Evolutionary conservation across 345 rosid species (phyloP).

Genomic region (Lumnitzera littorea): DNA sequence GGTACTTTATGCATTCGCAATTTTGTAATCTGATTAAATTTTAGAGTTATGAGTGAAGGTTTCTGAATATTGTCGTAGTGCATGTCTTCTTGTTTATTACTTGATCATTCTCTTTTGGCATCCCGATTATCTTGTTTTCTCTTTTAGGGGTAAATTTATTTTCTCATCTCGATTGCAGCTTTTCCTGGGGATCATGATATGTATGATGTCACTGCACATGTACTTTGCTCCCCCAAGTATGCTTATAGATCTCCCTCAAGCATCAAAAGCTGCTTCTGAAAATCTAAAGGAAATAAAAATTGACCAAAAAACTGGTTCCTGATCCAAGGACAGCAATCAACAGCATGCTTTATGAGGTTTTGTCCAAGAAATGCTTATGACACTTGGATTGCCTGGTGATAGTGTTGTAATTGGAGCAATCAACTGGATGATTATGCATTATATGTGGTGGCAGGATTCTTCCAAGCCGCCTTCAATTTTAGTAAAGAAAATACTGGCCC

Average conservation of each 20-base stretch:
- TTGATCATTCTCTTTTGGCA: too few species aligned
- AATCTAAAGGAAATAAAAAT: constrained; percentile 45
- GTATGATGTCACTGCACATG: constrained; percentile 97
- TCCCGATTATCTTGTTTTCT: neutral
- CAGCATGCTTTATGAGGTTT: neutral
- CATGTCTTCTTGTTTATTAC: neutral
- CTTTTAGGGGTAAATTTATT: neutral
- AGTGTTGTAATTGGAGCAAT: too few species aligned
- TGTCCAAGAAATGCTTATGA: neutral
- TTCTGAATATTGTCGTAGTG: neutral
- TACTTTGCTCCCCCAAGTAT: constrained; percentile 72
- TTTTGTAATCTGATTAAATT: too few species aligned
- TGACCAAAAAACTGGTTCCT: constrained; percentile 51
- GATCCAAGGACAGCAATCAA: constrained; percentile 3
- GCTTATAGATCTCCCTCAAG: constrained; percentile 56
- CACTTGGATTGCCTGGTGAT: neutral
- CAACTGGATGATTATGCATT: too few species aligned
- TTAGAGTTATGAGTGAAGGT: neutral
- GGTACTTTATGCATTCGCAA: constrained; percentile 17
- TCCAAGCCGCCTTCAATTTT: too few species aligned
- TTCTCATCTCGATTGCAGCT: constrained; percentile 47
- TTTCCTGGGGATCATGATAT: constrained; percentile 81
- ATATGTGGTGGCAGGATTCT: too few species aligned
- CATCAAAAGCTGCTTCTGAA: constrained; percentile 42
- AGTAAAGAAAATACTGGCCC: too few species aligned